Evolutionary conservation across 2,329 filamentous ascomycete species (phyloP), one percentile per base, ranked within the genome.

Genomic region (Aotearoamyces nothofagi): DNA sequence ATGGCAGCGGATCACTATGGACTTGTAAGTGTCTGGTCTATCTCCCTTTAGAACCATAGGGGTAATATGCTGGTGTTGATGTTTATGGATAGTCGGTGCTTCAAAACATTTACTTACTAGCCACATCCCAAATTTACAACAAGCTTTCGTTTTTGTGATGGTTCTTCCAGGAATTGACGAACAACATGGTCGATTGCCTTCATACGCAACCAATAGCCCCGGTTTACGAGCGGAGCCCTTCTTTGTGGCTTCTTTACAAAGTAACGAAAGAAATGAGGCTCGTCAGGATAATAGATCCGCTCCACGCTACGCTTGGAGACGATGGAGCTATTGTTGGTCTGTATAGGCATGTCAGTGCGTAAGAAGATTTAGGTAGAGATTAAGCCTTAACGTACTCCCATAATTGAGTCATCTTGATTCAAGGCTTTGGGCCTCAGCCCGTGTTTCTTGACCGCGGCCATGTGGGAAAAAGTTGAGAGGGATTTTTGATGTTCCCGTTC

Each of bases 221-320:
- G 69, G 51, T 93, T 93, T 46, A 93, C 90, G 29, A 93, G 61
- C 1, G 87, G 84, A n/a, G 82, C 75, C 26, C 86, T 66, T 35
- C 83, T 65, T 51, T 83, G 75, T 40, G 79, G 78, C 50, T 86
- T 92, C 40, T 69, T 75, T 17, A 92, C 82, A 52, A 94, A 94
- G 47, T 82, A 77, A 26, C 79, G 76, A 42, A 90, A 87, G 57
- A 81, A 92, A 49, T 92, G 79, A 15, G 78, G 69, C 44, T 92
- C 73, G 36, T 70, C 44, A 10, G 77, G 64, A 46, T 80, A 77
- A 52, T 94, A 94, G 9, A 92, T 60, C 41, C 76, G 76, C 48
- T 93, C 84, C n/a, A 94, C 86, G 43, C 83, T 90, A 40, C 84
- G 64, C 51, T 94, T 94, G 9, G 84, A 93, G 10, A 86, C 77